Conservation (phyloP, 108 stramenopile species). For the Stephanodiscus minutulus region DNA sequence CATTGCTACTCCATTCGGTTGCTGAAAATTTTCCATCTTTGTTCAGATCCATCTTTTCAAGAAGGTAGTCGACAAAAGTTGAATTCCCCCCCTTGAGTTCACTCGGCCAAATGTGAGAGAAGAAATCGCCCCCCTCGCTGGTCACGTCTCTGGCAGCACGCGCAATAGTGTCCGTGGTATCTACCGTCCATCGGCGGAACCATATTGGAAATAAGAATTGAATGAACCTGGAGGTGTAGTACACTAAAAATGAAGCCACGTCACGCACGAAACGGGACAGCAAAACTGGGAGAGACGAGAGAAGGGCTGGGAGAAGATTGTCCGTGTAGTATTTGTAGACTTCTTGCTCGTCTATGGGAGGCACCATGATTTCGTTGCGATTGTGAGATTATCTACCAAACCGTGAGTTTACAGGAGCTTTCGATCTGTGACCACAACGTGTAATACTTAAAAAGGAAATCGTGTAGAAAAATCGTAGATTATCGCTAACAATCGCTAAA, state of each 20-base stretch:
- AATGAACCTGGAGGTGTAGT: constrained; percentile 17
- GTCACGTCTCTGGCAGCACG: constrained; percentile 33
- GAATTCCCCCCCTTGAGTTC: constrained; percentile 40
- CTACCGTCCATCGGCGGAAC: constrained; percentile 38
- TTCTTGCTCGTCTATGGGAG: constrained; percentile 20
- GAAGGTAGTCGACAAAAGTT: constrained; percentile 25
- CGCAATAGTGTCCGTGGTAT: constrained; percentile 22
- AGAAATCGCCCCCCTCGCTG: constrained; percentile 39
- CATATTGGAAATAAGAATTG: constrained; percentile 54
- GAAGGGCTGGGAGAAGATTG: constrained; percentile 54
- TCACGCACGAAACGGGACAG: constrained; percentile 49
- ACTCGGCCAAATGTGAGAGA: constrained; percentile 21
- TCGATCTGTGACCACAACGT: no score
- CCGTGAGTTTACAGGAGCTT: no score
- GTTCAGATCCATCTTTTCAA: constrained; percentile 20
- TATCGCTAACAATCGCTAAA: no score
- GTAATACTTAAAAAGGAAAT: no score
- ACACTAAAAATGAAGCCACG: neutral
- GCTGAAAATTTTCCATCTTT: constrained; percentile 10
- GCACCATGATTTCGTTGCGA: neutral
- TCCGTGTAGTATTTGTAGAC: constrained; percentile 63
- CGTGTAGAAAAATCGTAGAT: no score
- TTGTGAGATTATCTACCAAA: no score
- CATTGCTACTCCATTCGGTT: constrained; percentile 23
- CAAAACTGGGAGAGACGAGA: constrained; percentile 55